phyloP scores from a whole-genome alignment of 306 rosid species.

The Quercus mongolica region DNA sequence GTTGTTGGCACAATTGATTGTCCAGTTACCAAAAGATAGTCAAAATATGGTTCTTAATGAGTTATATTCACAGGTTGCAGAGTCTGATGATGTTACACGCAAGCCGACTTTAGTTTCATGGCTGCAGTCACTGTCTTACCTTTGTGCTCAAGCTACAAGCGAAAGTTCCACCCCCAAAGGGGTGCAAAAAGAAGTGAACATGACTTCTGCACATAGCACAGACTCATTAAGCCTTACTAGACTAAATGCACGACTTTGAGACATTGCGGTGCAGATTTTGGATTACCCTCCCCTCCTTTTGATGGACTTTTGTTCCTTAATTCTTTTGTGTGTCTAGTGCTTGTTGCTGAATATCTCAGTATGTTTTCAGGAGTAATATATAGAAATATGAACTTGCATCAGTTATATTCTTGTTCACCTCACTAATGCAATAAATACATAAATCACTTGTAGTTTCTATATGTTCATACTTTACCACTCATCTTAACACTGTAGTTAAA shows the following conservation, averaged over 20 bases:
- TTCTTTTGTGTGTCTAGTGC: background rate
- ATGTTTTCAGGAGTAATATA: background rate
- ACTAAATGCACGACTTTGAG: slow-evolving; percentile 56
- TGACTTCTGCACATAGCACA: slow-evolving; percentile 16
- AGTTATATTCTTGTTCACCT: background rate
- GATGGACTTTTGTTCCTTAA: background rate
- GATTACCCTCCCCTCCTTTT: background rate
- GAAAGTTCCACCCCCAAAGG: slow-evolving; percentile 28
- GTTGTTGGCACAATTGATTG: slow-evolving; percentile 65
- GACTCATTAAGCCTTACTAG: slow-evolving; percentile 35
- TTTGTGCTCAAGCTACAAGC: slow-evolving; percentile 51
- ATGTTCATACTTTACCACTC: background rate
- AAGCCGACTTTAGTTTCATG: slow-evolving; percentile 86
- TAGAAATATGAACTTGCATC: background rate
- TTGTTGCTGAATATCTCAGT: background rate
- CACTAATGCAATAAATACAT: background rate
- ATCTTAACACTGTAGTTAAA: background rate
- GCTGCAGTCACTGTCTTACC: slow-evolving; percentile 87
- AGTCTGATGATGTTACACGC: slow-evolving; percentile 85
- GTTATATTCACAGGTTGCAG: slow-evolving; percentile 80
- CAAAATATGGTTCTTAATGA: slow-evolving; percentile 70
- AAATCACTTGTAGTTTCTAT: background rate
- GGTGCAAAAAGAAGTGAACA: slow-evolving; percentile 24
- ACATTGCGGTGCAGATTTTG: slow-evolving; percentile 13
- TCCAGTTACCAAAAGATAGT: slow-evolving; percentile 63